phyloP scores from a whole-genome alignment of 495 filamentous ascomycete genomes.

The Penicillium cataractarum region DNA sequence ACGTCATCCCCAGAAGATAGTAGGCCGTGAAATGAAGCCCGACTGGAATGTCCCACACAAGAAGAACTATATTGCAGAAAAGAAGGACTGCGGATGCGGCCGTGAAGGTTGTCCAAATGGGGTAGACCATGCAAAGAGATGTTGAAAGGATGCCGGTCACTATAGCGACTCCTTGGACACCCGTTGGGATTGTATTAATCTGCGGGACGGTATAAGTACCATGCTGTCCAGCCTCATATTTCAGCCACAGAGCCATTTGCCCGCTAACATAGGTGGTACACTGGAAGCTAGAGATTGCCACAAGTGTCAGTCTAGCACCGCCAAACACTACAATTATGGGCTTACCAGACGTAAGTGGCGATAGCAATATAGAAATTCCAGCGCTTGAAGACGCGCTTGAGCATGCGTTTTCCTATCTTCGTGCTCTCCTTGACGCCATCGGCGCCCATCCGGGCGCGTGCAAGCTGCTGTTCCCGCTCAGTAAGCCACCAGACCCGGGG shows the following conservation, averaged over 20 bases:
- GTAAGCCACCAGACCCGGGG: constrained; percentile 33
- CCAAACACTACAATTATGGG: background rate
- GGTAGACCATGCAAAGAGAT: constrained; percentile 25
- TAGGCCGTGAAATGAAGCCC: constrained; percentile 28
- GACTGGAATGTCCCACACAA: constrained; percentile 24
- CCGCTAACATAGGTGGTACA: constrained; percentile 23
- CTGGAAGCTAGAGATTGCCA: constrained; percentile 17
- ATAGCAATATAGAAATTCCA: constrained; percentile 27
- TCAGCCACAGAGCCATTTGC: constrained; percentile 30
- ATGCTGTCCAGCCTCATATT: constrained; percentile 15
- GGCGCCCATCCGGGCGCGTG: background rate
- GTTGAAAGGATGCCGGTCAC: constrained; percentile 22
- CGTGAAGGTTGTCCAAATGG: constrained; percentile 25
- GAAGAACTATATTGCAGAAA: constrained; percentile 24
- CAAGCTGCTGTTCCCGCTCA: constrained; percentile 26
- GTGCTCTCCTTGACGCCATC: constrained; percentile 22
- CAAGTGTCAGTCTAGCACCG: background rate
- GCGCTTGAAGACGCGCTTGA: constrained; percentile 22
- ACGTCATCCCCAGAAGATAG: constrained; percentile 24
- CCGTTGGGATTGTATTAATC: constrained; percentile 29
- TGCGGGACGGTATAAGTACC: constrained; percentile 23
- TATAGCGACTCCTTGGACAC: constrained; percentile 23
- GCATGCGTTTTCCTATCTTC: constrained; percentile 25
- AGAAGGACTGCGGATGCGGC: constrained; percentile 19
- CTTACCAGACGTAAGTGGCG: constrained; percentile 22